A percentile compares a stretch with the other conserved stretches of the same genome.
phyloP scores from a whole-genome alignment of 2,329 filamentous ascomycete genomes.

The Zalaria obscura region DNA sequence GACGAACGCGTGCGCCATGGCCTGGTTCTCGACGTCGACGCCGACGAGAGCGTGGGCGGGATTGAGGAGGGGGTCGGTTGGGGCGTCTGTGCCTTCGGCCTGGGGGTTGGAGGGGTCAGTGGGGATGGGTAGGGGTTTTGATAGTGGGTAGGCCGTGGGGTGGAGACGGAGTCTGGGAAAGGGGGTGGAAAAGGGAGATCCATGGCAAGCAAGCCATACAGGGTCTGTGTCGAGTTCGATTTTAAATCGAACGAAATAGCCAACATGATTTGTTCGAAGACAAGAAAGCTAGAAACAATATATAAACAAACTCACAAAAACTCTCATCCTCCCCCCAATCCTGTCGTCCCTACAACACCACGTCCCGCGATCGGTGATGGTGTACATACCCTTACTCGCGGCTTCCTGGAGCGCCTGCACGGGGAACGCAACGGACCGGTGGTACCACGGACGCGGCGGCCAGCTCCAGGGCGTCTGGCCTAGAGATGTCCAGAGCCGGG shows the following conservation, averaged over 20 bases:
- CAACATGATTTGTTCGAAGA: too few relatives aligned
- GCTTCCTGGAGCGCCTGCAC: not conserved
- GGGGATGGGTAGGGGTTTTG: too few relatives aligned
- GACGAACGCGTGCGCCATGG: not conserved
- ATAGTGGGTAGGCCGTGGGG: too few relatives aligned
- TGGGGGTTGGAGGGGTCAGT: not conserved
- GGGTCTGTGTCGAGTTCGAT: too few relatives aligned
- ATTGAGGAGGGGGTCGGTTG: not conserved
- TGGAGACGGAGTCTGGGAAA: too few relatives aligned
- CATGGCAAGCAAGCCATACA: too few relatives aligned
- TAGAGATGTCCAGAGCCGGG: not conserved
- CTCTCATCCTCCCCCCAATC: not conserved
- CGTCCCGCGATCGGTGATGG: not conserved
- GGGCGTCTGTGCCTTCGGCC: not conserved
- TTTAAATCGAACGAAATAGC: too few relatives aligned
- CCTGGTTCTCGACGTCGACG: not conserved
- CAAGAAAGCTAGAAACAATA: too few relatives aligned
- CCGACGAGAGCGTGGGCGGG: not conserved
- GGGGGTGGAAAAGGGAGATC: too few relatives aligned
- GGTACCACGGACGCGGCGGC: not conserved
- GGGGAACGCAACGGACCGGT: not conserved
- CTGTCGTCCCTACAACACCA: not conserved
- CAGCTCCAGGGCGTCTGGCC: not conserved
- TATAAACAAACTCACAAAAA: not conserved
- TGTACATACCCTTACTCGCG: not conserved